Evolutionary conservation across 2,329 filamentous ascomycete species (phyloP), one percentile per base, ranked within the genome.

Genomic region (Tolypocladium ovalisporum): DNA sequence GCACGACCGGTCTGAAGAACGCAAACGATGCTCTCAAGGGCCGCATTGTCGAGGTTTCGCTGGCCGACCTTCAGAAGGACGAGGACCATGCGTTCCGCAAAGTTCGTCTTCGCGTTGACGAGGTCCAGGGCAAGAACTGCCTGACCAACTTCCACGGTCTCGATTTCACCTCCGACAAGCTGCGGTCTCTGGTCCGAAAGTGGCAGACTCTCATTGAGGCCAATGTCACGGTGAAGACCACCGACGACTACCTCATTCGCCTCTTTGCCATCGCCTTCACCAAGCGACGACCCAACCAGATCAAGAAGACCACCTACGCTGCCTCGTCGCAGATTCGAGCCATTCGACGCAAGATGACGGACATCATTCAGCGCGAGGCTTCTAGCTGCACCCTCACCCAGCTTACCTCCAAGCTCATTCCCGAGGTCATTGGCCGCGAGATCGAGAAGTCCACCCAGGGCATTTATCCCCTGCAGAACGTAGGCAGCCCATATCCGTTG

Each of bases 261-360:
- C 87, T 99, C 70, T 99, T 99, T 83, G 90, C 90, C 76, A 99
- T 99, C 70, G 94, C 90, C 70, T 99, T 99, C 85, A 99, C 94
- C 79, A 97, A 97, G 89, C 86, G 91, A 79, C 88, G 94, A 74
- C 91, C 90, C 70, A 99, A 97, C 85, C 94, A 99, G 85, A 93
- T 99, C 84, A 96, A 96, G 89, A 99, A 97, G 89, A 99, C 94
- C 72, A 99, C 94, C 75, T 99, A 99, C 75, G 94, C 94, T 68
- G 88, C 88, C 66, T 91, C 90, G 65, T 97, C 94, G 65, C 94
- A 99, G 82, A 97, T 97, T 78, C 89, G 93, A 67, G 87, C 89
- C 69, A 99, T 99, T 78, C 89, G 94, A 79, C 94, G 92, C 85
- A 97, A 99, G 90, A 99, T 99, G 94, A 89, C 85, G 65, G 94